Conservation (phyloP, 352 stramenopile genomes). For the Thraustotheca clavata region DNA sequence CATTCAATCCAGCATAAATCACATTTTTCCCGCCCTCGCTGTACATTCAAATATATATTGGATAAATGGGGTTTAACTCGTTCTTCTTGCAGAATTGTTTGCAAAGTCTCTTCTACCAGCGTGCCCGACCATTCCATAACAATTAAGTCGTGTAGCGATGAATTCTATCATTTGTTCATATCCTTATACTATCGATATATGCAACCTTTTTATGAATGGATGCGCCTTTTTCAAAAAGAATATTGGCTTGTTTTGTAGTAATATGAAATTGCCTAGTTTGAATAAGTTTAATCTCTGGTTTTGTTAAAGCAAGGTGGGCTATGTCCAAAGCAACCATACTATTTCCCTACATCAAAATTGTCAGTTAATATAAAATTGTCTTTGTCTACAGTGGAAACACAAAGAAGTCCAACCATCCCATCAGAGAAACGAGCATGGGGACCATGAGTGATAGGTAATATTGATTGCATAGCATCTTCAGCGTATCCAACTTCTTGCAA, state of each 20-base stretch:
- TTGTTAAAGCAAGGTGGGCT: not conserved
- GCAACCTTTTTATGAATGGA: constrained; percentile 9
- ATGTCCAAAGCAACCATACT: not conserved
- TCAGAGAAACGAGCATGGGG: not conserved
- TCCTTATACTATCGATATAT: not conserved
- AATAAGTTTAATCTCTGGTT: not conserved
- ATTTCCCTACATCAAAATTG: not conserved
- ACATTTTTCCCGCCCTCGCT: not conserved
- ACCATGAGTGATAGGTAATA: not conserved
- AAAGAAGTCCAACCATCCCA: constrained; percentile 12
- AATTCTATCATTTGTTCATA: not conserved
- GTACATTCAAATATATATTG: not conserved
- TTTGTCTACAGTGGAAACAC: constrained; percentile 11
- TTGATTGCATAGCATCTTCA: not conserved
- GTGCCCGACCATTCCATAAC: constrained; percentile 13
- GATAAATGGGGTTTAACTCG: not conserved
- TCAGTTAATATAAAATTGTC: not conserved
- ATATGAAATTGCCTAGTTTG: constrained; percentile 18
- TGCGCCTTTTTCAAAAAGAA: constrained; percentile 4
- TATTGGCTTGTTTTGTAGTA: not conserved
- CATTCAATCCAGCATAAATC: constrained; percentile 16
- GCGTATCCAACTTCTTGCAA: constrained; percentile 2
- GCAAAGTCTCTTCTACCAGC: not conserved
- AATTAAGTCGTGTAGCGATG: constrained; percentile 1
- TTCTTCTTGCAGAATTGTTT: not conserved